phyloP scores from a whole-genome alignment of 1,284 basidiomycete species.

The Boletus albobrunnescens region DNA sequence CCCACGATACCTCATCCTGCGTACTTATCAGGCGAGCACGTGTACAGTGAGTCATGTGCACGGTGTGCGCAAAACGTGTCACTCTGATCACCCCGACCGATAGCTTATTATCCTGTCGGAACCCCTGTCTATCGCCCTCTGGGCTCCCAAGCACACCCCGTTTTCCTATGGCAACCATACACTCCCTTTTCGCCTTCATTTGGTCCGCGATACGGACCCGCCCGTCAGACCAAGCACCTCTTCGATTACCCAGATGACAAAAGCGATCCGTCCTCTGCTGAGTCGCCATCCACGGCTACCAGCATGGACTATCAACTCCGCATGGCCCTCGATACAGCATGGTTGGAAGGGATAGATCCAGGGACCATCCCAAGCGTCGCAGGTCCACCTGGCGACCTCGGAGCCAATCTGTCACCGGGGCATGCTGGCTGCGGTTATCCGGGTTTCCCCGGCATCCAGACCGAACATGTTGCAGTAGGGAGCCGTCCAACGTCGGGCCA shows the following conservation, averaged over 20 bases:
- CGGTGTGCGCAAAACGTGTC: background rate
- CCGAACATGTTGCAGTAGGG: conserved; percentile 4
- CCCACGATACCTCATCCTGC: conserved; percentile 7
- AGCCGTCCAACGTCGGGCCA: conserved; percentile 10
- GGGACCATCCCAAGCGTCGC: conserved; percentile 1
- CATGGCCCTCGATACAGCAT: conserved; percentile 4
- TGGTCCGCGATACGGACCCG: conserved; percentile 16
- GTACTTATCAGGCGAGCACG: conserved; percentile 13
- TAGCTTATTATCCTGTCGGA: conserved; percentile 19
- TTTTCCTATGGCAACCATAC: conserved; percentile 28
- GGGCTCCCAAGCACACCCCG: conserved; percentile 15
- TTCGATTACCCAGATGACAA: conserved; percentile 23
- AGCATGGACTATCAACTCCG: conserved; percentile 14
- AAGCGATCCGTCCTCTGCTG: conserved; percentile 30
- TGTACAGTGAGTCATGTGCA: conserved; percentile 18
- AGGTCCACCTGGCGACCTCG: conserved; percentile 9
- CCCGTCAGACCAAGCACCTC: conserved; percentile 4
- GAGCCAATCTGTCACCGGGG: conserved; percentile 10
- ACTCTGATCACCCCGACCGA: conserved; percentile 8
- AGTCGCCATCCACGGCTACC: conserved; percentile 14
- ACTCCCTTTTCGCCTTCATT: conserved; percentile 14
- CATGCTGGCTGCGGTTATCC: conserved; percentile 11
- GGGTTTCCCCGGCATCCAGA: conserved; percentile 14
- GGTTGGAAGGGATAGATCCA: conserved; percentile 6
- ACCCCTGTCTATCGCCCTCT: conserved; percentile 20